phyloP scores from a whole-genome alignment of 1,284 basidiomycete species.

The Trametes versicolor region DNA sequence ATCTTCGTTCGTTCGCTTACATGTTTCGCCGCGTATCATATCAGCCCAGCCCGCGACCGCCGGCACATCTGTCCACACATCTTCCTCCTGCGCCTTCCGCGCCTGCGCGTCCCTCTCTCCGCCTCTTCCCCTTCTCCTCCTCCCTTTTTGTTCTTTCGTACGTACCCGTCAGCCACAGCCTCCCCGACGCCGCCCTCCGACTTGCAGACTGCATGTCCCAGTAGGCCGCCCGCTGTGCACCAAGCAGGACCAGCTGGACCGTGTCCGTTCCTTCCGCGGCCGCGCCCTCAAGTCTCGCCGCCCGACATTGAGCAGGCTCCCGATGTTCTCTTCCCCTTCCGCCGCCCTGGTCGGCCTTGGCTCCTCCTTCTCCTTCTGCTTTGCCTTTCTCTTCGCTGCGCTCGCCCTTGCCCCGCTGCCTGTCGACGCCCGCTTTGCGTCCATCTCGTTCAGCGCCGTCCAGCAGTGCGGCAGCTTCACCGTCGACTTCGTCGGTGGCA shows the following conservation, averaged over 20 bases:
- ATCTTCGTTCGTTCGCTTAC: conserved; percentile 10
- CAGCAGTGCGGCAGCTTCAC: conserved; percentile 64
- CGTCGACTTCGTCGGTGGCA: conserved; percentile 55
- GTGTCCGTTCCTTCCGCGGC: conserved; percentile 36
- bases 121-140: conserved; percentile 1
- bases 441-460: conserved; percentile 60
- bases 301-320: conserved; percentile 35
- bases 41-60: conserved; percentile 23
- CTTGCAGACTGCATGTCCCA: conserved; percentile 35
- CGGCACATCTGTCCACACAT: conserved; percentile 10
- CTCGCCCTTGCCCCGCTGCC: conserved; percentile 52
- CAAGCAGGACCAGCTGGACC: conserved; percentile 40
- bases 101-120: neutral
- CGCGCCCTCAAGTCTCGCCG: conserved; percentile 24
- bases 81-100: conserved; percentile 13
- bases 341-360: conserved; percentile 48
- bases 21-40: conserved; percentile 23
- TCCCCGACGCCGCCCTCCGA: conserved; percentile 20
- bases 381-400: conserved; percentile 45
- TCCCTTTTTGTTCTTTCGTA: conserved; percentile 20
- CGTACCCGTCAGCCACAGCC: conserved; percentile 25
- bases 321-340: conserved; percentile 44
- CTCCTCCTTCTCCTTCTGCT: conserved; percentile 35
- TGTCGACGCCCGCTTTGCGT: conserved; percentile 53
- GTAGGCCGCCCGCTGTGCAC: conserved; percentile 34